Evolutionary conservation across 805 yeast genomes (phyloP).

Genomic region (Saccharomyces kudriavzevii): DNA sequence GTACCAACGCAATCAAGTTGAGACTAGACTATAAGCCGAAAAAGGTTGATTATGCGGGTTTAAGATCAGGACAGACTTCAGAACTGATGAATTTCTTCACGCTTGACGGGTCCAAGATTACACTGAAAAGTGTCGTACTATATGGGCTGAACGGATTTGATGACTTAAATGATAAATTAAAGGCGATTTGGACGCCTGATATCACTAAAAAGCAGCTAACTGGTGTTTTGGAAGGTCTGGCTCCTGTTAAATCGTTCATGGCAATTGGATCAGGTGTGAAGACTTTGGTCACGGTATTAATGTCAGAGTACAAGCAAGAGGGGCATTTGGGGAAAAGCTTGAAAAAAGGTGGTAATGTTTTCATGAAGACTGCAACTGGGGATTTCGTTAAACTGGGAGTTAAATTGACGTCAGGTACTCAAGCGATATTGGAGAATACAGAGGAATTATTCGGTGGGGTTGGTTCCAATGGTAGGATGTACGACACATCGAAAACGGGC

Average conservation of each 20-base stretch:
- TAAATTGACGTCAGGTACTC: conserved; percentile 82
- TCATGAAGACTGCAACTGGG: conserved; percentile 70
- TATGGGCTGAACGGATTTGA: conserved; percentile 76
- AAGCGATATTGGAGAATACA: conserved; percentile 65
- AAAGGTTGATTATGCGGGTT: conserved; percentile 73
- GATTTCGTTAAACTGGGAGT: conserved; percentile 78
- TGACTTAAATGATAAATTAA: conserved; percentile 46
- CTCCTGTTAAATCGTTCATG: conserved; percentile 71
- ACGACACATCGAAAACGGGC: conserved; percentile 5
- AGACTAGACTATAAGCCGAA: conserved; percentile 89
- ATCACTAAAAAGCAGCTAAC: conserved; percentile 72
- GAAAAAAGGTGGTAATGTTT: conserved; percentile 65
- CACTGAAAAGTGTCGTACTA: conserved; percentile 50
- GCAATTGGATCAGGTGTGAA: conserved; percentile 72
- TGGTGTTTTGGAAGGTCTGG: conserved; percentile 75
- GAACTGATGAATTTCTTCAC: conserved; percentile 86
- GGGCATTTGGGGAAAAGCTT: conserved; percentile 61
- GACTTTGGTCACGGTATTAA: conserved; percentile 64
- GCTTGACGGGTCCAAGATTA: conserved; percentile 75
- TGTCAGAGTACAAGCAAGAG: conserved; percentile 65
- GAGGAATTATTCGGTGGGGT: conserved; percentile 74
- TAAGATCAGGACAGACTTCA: conserved; percentile 72
- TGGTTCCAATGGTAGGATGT: conserved; percentile 45
- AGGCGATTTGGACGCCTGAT: conserved; percentile 81
- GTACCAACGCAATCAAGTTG: conserved; percentile 49